Evolutionary conservation across 345 rosid species (phyloP).

Genomic region (Hirschfeldia incana): DNA sequence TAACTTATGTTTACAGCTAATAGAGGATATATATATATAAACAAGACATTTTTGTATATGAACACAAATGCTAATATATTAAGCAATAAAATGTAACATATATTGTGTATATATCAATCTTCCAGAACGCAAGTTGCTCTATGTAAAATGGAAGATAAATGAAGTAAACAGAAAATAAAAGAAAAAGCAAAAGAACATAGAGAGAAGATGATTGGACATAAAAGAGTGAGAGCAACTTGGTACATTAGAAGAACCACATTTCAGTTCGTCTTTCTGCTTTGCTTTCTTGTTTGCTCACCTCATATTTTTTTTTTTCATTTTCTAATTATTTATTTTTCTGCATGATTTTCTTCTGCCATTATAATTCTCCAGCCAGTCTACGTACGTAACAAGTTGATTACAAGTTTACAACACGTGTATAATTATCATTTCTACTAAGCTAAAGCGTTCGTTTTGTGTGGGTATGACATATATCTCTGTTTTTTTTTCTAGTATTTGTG

Average conservation of each 20-base stretch:
- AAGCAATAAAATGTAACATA: neutral
- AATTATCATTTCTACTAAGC: neutral
- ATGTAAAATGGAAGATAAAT: neutral
- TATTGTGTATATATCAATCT: neutral
- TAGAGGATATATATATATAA: neutral
- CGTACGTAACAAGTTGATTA: neutral
- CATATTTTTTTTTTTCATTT: neutral
- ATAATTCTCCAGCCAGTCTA: neutral
- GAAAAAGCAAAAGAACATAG: neutral
- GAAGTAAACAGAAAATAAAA: neutral
- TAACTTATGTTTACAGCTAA: neutral
- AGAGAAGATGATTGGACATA: conserved; percentile 3
- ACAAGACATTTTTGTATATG: neutral
- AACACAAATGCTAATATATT: neutral
- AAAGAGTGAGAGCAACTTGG: conserved; percentile 22
- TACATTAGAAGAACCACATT: conserved; percentile 19
- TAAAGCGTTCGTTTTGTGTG: neutral
- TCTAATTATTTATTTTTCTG: neutral
- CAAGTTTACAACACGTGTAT: neutral
- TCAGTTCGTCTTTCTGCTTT: conserved; percentile 20
- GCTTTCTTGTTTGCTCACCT: conserved; percentile 13
- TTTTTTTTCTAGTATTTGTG: neutral
- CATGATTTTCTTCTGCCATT: conserved; percentile 9
- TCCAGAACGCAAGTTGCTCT: neutral
- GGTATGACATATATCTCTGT: neutral